These are phyloP conservation scores for Yamadazyma triangularis DNA, from an alignment of 1,139 yeast species.

Conservation along the genomic window DNA sequence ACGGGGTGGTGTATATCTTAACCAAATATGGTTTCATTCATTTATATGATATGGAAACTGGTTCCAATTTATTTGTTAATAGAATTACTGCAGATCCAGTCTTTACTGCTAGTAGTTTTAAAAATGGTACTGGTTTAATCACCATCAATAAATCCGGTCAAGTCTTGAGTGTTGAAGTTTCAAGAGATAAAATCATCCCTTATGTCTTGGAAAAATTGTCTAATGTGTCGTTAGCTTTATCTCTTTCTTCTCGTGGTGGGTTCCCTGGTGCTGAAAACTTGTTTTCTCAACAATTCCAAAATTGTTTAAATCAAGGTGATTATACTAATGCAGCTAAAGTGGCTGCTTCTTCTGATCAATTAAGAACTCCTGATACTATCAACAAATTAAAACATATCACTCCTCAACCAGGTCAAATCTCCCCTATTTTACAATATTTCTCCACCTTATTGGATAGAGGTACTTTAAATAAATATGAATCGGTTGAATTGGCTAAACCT, in stretches of 20 bases:
- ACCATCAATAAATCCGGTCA: constrained; percentile 96
- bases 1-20: constrained; percentile 82
- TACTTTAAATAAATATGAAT: constrained; percentile 86
- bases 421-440: constrained; percentile 92
- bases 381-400: constrained; percentile 88
- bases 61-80: constrained; percentile 89
- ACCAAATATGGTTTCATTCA: constrained; percentile 97
- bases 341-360: constrained; percentile 91
- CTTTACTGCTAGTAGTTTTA: constrained; percentile 80
- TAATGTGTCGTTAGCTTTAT: constrained; percentile 81
- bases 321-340: constrained; percentile 92
- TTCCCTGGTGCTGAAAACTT: constrained; percentile 95
- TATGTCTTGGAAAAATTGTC: constrained; percentile 84
- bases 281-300: constrained; percentile 88
- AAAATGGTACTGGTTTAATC: constrained; percentile 75
- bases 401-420: constrained; percentile 93
- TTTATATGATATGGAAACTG: constrained; percentile 89
- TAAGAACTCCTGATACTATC: constrained; percentile 93
- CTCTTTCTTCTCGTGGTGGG: constrained; percentile 92
- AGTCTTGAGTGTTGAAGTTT: constrained; percentile 87
- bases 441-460: constrained; percentile 92
- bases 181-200: constrained; percentile 82
- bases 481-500: constrained; percentile 92
- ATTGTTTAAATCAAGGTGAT: constrained; percentile 77
- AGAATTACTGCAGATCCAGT: constrained; percentile 96